Conservation (phyloP, 805 yeast genomes). For the Grigorovia transvaalensis region DNA sequence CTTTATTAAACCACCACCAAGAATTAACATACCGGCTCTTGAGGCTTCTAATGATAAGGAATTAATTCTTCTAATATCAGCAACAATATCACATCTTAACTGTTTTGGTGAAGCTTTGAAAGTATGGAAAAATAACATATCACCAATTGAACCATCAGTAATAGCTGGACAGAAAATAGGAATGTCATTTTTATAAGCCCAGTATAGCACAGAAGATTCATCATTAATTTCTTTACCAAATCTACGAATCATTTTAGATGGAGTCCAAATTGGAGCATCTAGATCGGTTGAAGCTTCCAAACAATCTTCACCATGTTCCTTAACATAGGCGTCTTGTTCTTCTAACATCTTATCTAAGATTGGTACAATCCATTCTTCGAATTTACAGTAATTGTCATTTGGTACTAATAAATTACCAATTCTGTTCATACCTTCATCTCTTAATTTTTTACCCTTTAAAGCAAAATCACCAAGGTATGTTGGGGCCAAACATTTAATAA, state of each 20-base stretch:
- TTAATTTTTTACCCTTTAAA: constrained; percentile 65
- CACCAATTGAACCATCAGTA: constrained; percentile 98
- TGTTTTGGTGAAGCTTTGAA: constrained; percentile 89
- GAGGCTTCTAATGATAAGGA: constrained; percentile 92
- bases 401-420: constrained; percentile 96
- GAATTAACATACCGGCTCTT: constrained; percentile 87
- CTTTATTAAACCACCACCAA: constrained; percentile 94
- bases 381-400: constrained; percentile 92
- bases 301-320: constrained; percentile 39
- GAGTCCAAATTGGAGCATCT: constrained; percentile 73
- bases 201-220: constrained; percentile 85
- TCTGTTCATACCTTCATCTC: constrained; percentile 95
- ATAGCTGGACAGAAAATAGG: constrained; percentile 96
- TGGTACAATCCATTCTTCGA: constrained; percentile 98
- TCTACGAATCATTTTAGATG: constrained; percentile 84
- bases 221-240: constrained; percentile 92
- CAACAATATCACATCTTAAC: constrained; percentile 82
- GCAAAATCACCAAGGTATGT: constrained; percentile 89
- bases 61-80: constrained; percentile 85
- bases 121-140: constrained; percentile 97
- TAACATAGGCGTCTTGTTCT: constrained; percentile 70
- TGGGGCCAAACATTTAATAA: constrained; percentile 93
- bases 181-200: constrained; percentile 96
- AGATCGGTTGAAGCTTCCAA: constrained; percentile 41
- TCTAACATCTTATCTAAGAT: constrained; percentile 75